Conservation (phyloP, 2,329 filamentous ascomycete genomes). For the Grosmannia huntii region DNA sequence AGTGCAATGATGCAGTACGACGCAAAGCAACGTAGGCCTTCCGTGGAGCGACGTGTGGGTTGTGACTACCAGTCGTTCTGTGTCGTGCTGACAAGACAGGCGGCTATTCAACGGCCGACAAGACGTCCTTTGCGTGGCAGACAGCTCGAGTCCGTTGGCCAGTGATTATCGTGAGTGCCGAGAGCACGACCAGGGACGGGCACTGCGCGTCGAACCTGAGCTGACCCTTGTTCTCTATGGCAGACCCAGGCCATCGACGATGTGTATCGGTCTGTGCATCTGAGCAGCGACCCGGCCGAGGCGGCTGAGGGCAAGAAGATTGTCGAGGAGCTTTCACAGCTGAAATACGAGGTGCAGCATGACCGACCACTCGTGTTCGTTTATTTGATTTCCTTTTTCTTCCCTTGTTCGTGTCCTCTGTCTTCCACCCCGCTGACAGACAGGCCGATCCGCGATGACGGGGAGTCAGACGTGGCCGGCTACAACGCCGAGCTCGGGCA, state of each 20-base stretch:
- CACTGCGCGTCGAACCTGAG: background rate
- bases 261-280: constrained; percentile 60
- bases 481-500: constrained; percentile 81
- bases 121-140: constrained; percentile 72
- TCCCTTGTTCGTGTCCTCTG: no score
- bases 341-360: constrained; percentile 95
- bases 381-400: background rate
- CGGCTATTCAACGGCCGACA: constrained; percentile 67
- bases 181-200: background rate
- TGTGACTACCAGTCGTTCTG: no score
- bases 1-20: constrained; percentile 44
- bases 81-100: constrained; percentile 33
- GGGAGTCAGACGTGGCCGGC: constrained; percentile 56
- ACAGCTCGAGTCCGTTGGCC: constrained; percentile 88
- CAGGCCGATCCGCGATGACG: constrained; percentile 66
- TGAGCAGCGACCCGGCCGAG: constrained; percentile 48
- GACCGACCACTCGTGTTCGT: constrained; percentile 48
- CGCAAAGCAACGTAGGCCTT: constrained; percentile 53
- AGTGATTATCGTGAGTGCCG: constrained; percentile 60
- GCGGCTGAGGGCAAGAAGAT: constrained; percentile 76
- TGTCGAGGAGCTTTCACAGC: constrained; percentile 59
- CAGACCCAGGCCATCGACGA: constrained; percentile 91
- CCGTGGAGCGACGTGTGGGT: background rate
- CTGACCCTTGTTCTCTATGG: background rate
- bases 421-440: background rate